Conservation (phyloP, 345 rosid species). For the Hirschfeldia incana region DNA sequence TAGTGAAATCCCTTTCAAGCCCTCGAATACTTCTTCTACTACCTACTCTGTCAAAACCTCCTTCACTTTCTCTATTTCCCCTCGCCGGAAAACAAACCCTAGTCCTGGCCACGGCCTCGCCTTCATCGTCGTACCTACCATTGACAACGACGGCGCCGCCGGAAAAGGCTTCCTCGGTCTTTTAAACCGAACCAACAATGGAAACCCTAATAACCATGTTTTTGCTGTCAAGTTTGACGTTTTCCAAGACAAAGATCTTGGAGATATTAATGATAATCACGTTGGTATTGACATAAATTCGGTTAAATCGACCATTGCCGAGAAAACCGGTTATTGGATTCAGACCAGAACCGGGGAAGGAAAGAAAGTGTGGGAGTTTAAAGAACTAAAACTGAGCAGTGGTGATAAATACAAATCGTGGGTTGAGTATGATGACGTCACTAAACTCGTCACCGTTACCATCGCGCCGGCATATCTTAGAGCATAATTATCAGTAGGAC, state of each 20-base stretch:
- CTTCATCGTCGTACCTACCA: neutral
- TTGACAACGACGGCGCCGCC: neutral
- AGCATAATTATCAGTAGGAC: too few species aligned
- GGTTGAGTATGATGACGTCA: neutral
- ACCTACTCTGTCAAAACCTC: neutral
- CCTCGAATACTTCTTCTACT: neutral
- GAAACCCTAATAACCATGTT: neutral
- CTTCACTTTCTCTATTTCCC: neutral
- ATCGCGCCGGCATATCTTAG: neutral
- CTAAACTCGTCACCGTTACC: neutral
- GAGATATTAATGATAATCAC: neutral
- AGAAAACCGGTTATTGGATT: neutral
- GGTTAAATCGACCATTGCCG: neutral
- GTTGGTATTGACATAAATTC: neutral
- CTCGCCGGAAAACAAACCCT: neutral
- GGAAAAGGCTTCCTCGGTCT: neutral
- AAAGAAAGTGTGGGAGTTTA: constrained; percentile 1
- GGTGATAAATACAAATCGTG: neutral
- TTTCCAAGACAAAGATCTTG: neutral
- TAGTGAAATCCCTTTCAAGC: neutral
- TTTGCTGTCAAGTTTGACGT: neutral
- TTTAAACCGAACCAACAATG: neutral
- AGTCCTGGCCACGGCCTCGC: neutral
- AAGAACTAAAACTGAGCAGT: neutral
- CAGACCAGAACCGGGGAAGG: neutral